phyloP scores from a whole-genome alignment of 2,329 filamentous ascomycete species.

The Ceratocystis lukuohia region DNA sequence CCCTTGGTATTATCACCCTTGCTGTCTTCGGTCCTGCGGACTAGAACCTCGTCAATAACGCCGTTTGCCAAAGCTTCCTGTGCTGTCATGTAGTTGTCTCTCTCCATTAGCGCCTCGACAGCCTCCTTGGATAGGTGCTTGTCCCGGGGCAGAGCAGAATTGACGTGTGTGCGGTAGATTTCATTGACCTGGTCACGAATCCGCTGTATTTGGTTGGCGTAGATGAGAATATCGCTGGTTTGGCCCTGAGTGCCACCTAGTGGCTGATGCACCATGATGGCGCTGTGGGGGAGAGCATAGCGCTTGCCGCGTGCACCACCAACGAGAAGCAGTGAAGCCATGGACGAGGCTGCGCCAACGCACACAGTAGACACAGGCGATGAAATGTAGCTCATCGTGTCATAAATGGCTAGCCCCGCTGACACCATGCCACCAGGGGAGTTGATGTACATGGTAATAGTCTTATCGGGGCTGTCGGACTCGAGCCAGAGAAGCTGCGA shows the following conservation, averaged over 20 bases:
- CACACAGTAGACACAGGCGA: slow-evolving; percentile 90
- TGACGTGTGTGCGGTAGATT: slow-evolving; percentile 81
- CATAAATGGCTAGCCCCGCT: slow-evolving; percentile 73
- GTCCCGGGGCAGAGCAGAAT: slow-evolving; percentile 58
- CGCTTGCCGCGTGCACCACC: slow-evolving; percentile 76
- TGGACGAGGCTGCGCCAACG: slow-evolving; percentile 84
- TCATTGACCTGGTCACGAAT: slow-evolving; percentile 74
- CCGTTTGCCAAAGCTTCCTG: slow-evolving; percentile 80
- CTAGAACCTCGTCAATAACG: slow-evolving; percentile 78
- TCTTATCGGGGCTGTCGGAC: slow-evolving; percentile 86
- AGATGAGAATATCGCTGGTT: slow-evolving; percentile 79
- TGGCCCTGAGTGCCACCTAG: slow-evolving; percentile 57
- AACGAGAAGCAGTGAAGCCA: slow-evolving; percentile 80
- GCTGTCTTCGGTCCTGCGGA: slow-evolving; percentile 9
- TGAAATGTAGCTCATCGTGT: slow-evolving; percentile 95
- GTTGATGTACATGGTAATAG: slow-evolving; percentile 97
- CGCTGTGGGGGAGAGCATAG: slow-evolving; percentile 81
- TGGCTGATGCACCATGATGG: slow-evolving; percentile 96
- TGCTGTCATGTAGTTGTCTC: slow-evolving; percentile 86
- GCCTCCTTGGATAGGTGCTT: slow-evolving; percentile 61
- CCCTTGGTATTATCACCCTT: not conserved
- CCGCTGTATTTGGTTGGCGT: slow-evolving; percentile 89
- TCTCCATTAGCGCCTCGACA: slow-evolving; percentile 90
- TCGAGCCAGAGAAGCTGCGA: slow-evolving; percentile 96
- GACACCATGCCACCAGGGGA: slow-evolving; percentile 89